Conservation (phyloP, 345 rosid species). For the Aethionema arabicum region DNA sequence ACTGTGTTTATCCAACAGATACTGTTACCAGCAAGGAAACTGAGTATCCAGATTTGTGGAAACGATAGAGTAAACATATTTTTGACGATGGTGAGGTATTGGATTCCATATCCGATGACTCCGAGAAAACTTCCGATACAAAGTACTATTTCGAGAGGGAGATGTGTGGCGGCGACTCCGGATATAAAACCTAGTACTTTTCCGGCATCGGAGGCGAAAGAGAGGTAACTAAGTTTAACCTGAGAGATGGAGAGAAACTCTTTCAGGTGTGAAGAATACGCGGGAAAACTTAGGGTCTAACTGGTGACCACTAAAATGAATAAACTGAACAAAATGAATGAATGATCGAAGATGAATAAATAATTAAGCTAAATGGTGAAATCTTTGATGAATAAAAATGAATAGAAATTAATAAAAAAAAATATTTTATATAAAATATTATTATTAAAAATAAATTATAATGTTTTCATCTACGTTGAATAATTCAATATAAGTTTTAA, state of each 20-base stretch:
- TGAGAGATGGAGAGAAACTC: slow-evolving; percentile 69
- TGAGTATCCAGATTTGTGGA: slow-evolving; percentile 52
- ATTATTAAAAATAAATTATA: no score
- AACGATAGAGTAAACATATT: slow-evolving; percentile 52
- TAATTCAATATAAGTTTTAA: no score
- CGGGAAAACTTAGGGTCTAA: slow-evolving; percentile 84
- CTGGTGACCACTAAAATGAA: no score
- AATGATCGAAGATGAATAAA: no score
- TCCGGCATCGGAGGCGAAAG: slow-evolving; percentile 92
- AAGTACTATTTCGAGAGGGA: slow-evolving; percentile 78
- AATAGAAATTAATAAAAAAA: no score
- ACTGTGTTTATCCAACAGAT: slow-evolving; percentile 96
- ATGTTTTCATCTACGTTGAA: no score
- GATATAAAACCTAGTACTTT: slow-evolving; percentile 82
- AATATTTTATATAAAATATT: no score
- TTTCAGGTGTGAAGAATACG: slow-evolving; percentile 88
- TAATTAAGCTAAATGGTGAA: no score
- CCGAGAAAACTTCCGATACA: slow-evolving; percentile 67
- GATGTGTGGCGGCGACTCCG: slow-evolving; percentile 69
- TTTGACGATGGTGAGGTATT: slow-evolving; percentile 57
- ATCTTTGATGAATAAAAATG: no score
- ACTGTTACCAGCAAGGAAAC: slow-evolving; percentile 81
- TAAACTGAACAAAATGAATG: no score
- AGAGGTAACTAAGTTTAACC: slow-evolving; percentile 73
- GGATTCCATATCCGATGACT: slow-evolving; percentile 71